Conservation (phyloP, 1,284 basidiomycete genomes). For the Cutaneotrichosporon mucoides region DNA sequence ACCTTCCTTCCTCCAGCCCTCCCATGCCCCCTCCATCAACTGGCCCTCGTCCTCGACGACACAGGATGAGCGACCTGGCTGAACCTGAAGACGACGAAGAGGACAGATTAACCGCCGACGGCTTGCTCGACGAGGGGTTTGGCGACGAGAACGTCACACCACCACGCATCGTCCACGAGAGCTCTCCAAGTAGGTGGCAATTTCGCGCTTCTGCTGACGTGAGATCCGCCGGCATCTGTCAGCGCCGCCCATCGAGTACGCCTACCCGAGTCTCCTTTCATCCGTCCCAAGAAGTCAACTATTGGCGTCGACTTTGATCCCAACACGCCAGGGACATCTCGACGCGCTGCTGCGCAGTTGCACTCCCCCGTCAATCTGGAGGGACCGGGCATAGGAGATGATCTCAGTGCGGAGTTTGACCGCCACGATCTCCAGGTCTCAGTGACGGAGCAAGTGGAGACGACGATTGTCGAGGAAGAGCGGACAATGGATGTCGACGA, state of each 20-base stretch:
- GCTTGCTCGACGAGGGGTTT: slow-evolving; percentile 48
- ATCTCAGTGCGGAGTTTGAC: slow-evolving; percentile 11
- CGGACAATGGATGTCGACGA: neutral
- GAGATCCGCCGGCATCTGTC: slow-evolving; percentile 30
- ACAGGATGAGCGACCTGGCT: slow-evolving; percentile 27
- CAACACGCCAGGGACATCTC: neutral
- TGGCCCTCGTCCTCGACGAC: neutral
- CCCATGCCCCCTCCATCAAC: neutral
- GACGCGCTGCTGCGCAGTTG: neutral
- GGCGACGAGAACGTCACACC: slow-evolving; percentile 6
- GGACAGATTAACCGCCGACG: slow-evolving; percentile 58
- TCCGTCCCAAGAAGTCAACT: neutral
- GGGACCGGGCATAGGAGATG: neutral
- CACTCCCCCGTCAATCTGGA: neutral
- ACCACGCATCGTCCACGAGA: slow-evolving; percentile 8
- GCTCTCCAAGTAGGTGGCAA: slow-evolving; percentile 18
- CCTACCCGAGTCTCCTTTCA: neutral
- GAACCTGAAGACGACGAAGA: slow-evolving; percentile 45
- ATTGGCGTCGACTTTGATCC: too few relatives aligned
- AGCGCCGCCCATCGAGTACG: slow-evolving; percentile 9
- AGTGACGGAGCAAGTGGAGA: neutral
- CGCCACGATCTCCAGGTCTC: neutral
- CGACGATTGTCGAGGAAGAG: neutral
- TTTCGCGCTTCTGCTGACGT: neutral
- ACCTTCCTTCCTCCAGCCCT: neutral